Evolutionary conservation across 345 rosid genomes (phyloP).

Genomic region (Gossypioides kirkii): DNA sequence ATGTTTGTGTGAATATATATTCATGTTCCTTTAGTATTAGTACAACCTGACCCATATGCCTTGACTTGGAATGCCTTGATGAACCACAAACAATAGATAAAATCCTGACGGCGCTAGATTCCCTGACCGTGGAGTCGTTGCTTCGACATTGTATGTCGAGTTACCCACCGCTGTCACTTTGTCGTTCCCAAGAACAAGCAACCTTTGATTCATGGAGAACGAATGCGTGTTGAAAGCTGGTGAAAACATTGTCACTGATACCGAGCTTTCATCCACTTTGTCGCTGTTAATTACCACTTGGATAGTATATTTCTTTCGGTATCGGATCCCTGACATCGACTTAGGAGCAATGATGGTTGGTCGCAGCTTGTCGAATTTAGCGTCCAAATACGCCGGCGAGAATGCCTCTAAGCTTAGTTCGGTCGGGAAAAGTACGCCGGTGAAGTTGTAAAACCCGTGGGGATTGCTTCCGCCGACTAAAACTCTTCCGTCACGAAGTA

Average conservation of each 20-base stretch:
- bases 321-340: slow-evolving; percentile 21
- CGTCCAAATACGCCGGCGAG: slow-evolving; percentile 51
- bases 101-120: slow-evolving; percentile 66
- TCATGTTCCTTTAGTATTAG: background rate
- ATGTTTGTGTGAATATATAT: background rate
- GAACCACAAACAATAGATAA: slow-evolving; percentile 63
- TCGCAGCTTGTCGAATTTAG: slow-evolving; percentile 25
- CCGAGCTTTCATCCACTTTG: background rate
- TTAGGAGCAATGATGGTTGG: slow-evolving; percentile 39
- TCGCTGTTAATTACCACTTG: slow-evolving; percentile 28
- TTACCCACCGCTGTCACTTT: slow-evolving; percentile 23
- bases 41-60: slow-evolving; percentile 57
- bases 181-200: slow-evolving; percentile 46
- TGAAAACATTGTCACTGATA: slow-evolving; percentile 53
- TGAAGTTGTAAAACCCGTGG: slow-evolving; percentile 47
- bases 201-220: slow-evolving; percentile 72
- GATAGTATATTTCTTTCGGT: slow-evolving; percentile 25
- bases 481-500: slow-evolving; percentile 69
- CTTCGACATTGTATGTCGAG: slow-evolving; percentile 30
- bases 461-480: slow-evolving; percentile 89
- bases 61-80: slow-evolving; percentile 55
- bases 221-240: slow-evolving; percentile 78
- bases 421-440: slow-evolving; percentile 53
- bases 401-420: slow-evolving; percentile 74
- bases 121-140: slow-evolving; percentile 35